Conservation (phyloP, 2,329 filamentous ascomycete genomes). For the Pseudogymnoascus sp. region DNA sequence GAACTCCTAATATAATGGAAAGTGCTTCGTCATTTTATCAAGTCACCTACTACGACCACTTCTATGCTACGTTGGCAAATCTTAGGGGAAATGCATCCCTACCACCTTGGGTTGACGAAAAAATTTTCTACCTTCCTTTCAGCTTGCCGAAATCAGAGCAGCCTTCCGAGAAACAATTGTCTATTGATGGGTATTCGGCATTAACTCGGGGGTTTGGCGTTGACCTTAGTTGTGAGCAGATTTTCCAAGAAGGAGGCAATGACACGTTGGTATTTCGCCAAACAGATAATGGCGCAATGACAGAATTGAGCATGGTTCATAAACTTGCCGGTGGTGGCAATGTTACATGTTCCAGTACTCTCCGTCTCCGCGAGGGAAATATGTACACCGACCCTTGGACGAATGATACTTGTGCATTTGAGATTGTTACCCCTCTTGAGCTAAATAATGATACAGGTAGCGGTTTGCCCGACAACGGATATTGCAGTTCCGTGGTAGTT, state of each 20-base stretch:
- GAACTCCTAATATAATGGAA: neutral
- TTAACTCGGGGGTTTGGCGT: conserved; percentile 29
- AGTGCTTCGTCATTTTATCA: neutral
- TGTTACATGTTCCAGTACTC: neutral
- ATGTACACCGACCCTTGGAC: neutral
- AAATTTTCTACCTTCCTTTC: conserved; percentile 41
- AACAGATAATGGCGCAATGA: neutral
- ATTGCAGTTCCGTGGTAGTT: conserved; percentile 12
- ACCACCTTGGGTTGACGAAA: conserved; percentile 40
- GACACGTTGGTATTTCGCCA: neutral
- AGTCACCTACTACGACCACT: conserved; percentile 27
- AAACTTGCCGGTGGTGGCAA: neutral
- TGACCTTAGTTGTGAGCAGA: conserved; percentile 26
- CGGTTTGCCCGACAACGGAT: conserved; percentile 8
- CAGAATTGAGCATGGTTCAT: conserved; percentile 7
- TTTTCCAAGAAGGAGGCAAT: conserved; percentile 15
- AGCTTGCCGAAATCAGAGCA: neutral
- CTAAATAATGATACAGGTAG: neutral
- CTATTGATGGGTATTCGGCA: conserved; percentile 18
- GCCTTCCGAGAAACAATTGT: neutral
- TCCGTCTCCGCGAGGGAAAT: neutral
- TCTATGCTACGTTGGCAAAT: conserved; percentile 38
- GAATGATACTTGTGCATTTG: neutral
- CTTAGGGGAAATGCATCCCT: conserved; percentile 34
- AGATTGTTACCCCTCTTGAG: neutral